Conservation (phyloP, 106 monocot species). For the Allium fistulosum region DNA sequence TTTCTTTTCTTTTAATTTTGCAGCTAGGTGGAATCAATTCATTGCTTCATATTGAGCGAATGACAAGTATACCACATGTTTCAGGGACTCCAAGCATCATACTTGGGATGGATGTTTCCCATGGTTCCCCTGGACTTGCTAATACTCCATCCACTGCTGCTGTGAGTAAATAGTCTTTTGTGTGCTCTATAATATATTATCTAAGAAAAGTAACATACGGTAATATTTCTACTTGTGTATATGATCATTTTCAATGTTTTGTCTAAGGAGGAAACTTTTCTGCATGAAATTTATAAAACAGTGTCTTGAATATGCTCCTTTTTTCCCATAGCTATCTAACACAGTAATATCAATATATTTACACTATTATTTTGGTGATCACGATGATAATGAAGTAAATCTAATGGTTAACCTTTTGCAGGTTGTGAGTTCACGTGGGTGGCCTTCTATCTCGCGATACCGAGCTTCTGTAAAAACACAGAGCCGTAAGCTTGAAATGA, state of each 20-base stretch:
- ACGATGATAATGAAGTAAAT: neutral
- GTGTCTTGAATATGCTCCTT: too few relatives aligned
- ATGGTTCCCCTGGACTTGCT: conserved; percentile 56
- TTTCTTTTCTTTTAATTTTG: neutral
- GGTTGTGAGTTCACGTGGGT: conserved; percentile 89
- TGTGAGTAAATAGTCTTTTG: conserved; percentile 29
- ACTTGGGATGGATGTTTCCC: conserved; percentile 23
- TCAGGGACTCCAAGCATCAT: conserved; percentile 7
- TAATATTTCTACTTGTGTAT: too few relatives aligned
- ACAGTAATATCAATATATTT: too few relatives aligned
- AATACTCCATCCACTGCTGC: conserved; percentile 61
- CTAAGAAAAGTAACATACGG: too few relatives aligned
- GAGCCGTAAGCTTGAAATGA: conserved; percentile 87
- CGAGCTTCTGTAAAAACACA: conserved; percentile 81
- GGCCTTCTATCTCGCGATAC: conserved; percentile 82
- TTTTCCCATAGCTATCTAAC: too few relatives aligned
- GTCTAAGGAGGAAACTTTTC: too few relatives aligned
- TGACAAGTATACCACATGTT: conserved; percentile 10
- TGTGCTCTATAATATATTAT: too few relatives aligned
- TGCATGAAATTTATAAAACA: too few relatives aligned
- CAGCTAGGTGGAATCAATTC: conserved; percentile 93
- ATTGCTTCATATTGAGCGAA: conserved; percentile 41
- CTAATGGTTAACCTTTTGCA: conserved; percentile 5
- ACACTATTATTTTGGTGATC: too few relatives aligned
- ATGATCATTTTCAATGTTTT: neutral